phyloP scores from a whole-genome alignment of 1,139 yeast genomes.

The Nadsonia starkeyi-henricii region DNA sequence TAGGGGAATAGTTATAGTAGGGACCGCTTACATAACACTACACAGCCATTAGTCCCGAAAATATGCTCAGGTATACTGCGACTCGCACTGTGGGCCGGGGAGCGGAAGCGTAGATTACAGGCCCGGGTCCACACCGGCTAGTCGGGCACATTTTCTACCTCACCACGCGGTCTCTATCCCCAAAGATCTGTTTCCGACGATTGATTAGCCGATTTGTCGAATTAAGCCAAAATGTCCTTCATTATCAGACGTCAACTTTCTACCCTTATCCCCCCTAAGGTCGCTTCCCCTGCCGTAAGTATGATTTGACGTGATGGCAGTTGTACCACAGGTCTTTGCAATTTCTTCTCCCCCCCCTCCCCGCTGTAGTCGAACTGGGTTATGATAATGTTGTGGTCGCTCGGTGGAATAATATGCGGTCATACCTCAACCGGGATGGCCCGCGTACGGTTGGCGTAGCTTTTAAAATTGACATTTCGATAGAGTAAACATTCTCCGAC shows the following conservation, averaged over 20 bases:
- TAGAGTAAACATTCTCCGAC: background rate
- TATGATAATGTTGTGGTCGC: background rate
- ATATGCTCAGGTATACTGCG: too few species aligned
- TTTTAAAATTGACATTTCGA: background rate
- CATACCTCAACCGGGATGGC: background rate
- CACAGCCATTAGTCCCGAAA: too few species aligned
- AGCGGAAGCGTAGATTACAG: background rate
- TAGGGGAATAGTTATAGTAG: too few species aligned
- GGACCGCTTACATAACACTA: too few species aligned
- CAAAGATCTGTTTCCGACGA: background rate
- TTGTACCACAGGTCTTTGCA: background rate
- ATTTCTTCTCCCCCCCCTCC: background rate
- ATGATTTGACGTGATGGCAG: background rate
- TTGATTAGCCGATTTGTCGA: background rate
- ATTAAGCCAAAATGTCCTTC: slow-evolving; percentile 45
- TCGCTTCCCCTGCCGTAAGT: slow-evolving; percentile 88
- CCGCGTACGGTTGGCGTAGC: background rate
- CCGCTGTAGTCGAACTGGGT: background rate
- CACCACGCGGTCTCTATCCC: background rate
- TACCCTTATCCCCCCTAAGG: slow-evolving; percentile 96
- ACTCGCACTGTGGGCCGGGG: too few species aligned
- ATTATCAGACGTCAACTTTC: slow-evolving; percentile 86
- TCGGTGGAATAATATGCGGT: background rate
- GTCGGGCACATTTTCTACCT: background rate
- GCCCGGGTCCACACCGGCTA: background rate